Evolutionary conservation across 176 grass and related monocot genomes (phyloP), one percentile per base, ranked within the genome.

Genomic region (Oryza glaberrima): DNA sequence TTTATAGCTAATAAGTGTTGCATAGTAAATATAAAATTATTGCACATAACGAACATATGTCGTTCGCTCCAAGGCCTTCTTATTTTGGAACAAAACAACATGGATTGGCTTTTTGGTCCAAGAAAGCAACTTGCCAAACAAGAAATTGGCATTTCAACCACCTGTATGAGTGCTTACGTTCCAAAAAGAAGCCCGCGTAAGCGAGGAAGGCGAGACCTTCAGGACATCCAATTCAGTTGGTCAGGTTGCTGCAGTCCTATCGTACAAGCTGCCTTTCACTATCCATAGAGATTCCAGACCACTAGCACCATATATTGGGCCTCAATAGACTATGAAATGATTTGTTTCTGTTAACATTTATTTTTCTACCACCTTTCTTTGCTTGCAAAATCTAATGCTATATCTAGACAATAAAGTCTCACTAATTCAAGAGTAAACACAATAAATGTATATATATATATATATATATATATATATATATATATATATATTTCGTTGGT

Each of bases 201-300:
- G 22, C 8, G 3, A 64, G 40, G 44, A 64, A 69, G 16, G 28
- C 8, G 23, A 82, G 35, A 77, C 36, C 20, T 28, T 72, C 14
- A 28, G 23, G 68, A 11, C 43, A 70, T 61, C 44, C 54, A 45
- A 74, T 88, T 83, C 20, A 58, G 78, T 66, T 86, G 78, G 67
- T 72, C 45, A 56, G 73, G 13, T 77, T 76, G 77, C 48, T 81
- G 66, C 16, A 66, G 28, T 26, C 66, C 44, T 51, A 14, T 81
- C 70, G 45, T 36, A 73, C 14, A 66, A 82, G 7, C 73, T 68
- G 46, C n/a, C 83, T 90, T 77, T 86, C 67, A 66, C 73, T 86
- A 68, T 73, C 77, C 67, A 61, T 48, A 32, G 32, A 47, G 25
- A 77, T 82, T 68, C 58, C 63, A 86, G 20, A 83, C 36, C 35